Evolutionary conservation across 202 grass and related monocot genomes (phyloP).

Genomic region (Elaeis oleifera): DNA sequence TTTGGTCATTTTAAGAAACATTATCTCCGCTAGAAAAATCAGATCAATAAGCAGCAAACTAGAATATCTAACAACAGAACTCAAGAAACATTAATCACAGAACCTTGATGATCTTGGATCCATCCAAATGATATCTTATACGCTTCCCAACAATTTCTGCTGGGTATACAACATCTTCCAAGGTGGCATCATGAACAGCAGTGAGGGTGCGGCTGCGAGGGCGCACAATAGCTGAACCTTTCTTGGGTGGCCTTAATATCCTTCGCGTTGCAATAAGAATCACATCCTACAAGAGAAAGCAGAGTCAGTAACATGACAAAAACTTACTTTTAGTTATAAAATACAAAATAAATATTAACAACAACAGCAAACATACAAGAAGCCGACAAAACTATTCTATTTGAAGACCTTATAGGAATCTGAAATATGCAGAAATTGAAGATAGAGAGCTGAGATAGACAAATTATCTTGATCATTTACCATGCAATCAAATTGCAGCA

Average conservation of each 20-base stretch:
- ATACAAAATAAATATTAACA: too few relatives aligned
- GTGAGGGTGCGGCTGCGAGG: slow-evolving; percentile 71
- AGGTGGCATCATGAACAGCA: slow-evolving; percentile 61
- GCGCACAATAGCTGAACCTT: slow-evolving; percentile 54
- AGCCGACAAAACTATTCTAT: too few relatives aligned
- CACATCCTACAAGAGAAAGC: slow-evolving; percentile 33
- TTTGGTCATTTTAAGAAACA: too few relatives aligned
- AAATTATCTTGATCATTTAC: too few relatives aligned
- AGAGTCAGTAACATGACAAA: background rate
- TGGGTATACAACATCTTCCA: slow-evolving; percentile 69
- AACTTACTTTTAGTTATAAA: too few relatives aligned
- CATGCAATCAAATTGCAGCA: too few relatives aligned
- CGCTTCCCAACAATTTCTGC: slow-evolving; percentile 74
- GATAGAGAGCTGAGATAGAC: too few relatives aligned
- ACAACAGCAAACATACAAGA: too few relatives aligned
- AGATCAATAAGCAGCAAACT: too few relatives aligned
- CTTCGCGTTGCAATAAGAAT: slow-evolving; percentile 48
- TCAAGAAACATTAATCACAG: background rate
- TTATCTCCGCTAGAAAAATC: too few relatives aligned
- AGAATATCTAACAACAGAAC: background rate
- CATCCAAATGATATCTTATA: slow-evolving; percentile 63
- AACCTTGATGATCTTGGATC: slow-evolving; percentile 67
- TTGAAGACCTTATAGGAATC: too few relatives aligned
- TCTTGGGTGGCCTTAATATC: slow-evolving; percentile 61
- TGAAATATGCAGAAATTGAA: too few relatives aligned